phyloP scores from a whole-genome alignment of 805 yeast genomes.

The Yarrowia osloensis region DNA sequence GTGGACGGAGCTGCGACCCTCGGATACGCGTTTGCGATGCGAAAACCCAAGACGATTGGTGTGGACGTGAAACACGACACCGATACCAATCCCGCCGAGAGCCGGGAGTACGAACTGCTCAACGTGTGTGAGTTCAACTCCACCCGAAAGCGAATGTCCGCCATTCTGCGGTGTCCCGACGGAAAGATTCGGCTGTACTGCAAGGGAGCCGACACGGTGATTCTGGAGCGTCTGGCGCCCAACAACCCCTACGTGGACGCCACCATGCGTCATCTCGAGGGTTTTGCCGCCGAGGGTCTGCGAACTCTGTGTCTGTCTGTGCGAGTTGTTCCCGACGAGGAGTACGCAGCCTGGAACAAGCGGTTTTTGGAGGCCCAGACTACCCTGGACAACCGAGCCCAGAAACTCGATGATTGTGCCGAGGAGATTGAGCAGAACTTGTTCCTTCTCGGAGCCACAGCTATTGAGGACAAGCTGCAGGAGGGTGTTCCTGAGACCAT shows the following conservation, averaged over 20 bases:
- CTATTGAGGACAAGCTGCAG: conserved; percentile 95
- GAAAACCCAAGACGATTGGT: conserved; percentile 81
- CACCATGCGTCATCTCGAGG: conserved; percentile 86
- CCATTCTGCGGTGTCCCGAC: conserved; percentile 91
- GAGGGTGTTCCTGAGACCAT: conserved; percentile 99
- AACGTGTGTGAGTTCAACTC: conserved; percentile 97
- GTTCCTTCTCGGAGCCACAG: conserved; percentile 91
- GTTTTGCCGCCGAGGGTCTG: conserved; percentile 93
- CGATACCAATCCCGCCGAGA: conserved; percentile 45
- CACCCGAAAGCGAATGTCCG: conserved; percentile 96
- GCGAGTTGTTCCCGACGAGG: conserved; percentile 74
- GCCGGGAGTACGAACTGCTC: conserved; percentile 69
- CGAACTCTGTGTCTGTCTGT: conserved; percentile 92
- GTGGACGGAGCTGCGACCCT: conserved; percentile 93
- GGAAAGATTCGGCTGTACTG: conserved; percentile 85
- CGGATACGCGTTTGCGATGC: conserved; percentile 80
- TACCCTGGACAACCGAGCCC: conserved; percentile 70
- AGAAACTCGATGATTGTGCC: conserved; percentile 82
- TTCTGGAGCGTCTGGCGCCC: conserved; percentile 74
- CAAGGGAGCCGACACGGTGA: conserved; percentile 98
- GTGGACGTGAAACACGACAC: conserved; percentile 50
- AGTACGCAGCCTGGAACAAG: conserved; percentile 69
- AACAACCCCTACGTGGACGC: conserved; percentile 77
- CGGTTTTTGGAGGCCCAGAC: conserved; percentile 79
- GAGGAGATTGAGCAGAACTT: conserved; percentile 81